Conservation (phyloP, 2,329 filamentous ascomycete species). For the Nothophoma quercina region DNA sequence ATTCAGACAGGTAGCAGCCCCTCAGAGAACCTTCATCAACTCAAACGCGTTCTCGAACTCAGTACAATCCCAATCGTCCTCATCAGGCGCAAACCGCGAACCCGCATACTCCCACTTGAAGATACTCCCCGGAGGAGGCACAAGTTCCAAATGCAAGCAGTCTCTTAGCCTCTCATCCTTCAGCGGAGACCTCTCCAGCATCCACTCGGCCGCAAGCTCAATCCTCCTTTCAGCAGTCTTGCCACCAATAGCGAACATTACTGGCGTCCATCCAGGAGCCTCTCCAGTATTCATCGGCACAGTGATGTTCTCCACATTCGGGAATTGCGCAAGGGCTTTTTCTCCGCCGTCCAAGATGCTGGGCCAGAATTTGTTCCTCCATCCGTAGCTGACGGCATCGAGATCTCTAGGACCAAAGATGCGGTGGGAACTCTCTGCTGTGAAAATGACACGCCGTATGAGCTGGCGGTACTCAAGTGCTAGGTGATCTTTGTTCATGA, state of each 20-base stretch:
- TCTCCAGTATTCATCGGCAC: slow-evolving; percentile 34
- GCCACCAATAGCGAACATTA: slow-evolving; percentile 33
- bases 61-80: slow-evolving; percentile 36
- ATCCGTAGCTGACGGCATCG: slow-evolving; percentile 37
- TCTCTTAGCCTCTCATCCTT: slow-evolving; percentile 28
- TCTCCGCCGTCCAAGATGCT: slow-evolving; percentile 27
- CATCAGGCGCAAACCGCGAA: slow-evolving; percentile 30
- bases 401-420: slow-evolving; percentile 31
- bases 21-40: slow-evolving; percentile 4
- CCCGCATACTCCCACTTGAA: slow-evolving; percentile 28
- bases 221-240: slow-evolving; percentile 39
- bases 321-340: slow-evolving; percentile 31
- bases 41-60: slow-evolving; percentile 25
- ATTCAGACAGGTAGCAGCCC: background rate
- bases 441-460: slow-evolving; percentile 33
- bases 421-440: slow-evolving; percentile 29
- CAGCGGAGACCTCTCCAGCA: slow-evolving; percentile 32
- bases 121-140: slow-evolving; percentile 16
- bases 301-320: slow-evolving; percentile 32
- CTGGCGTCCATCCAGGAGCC: slow-evolving; percentile 30
- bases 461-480: slow-evolving; percentile 26
- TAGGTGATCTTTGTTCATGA: slow-evolving; percentile 13
- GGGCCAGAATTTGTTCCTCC: slow-evolving; percentile 42
- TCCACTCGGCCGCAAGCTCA: slow-evolving; percentile 35
- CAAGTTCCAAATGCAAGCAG: slow-evolving; percentile 38